Evolutionary conservation across 2,329 filamentous ascomycete genomes (phyloP).

Genomic region (Trichoderma lentiforme): DNA sequence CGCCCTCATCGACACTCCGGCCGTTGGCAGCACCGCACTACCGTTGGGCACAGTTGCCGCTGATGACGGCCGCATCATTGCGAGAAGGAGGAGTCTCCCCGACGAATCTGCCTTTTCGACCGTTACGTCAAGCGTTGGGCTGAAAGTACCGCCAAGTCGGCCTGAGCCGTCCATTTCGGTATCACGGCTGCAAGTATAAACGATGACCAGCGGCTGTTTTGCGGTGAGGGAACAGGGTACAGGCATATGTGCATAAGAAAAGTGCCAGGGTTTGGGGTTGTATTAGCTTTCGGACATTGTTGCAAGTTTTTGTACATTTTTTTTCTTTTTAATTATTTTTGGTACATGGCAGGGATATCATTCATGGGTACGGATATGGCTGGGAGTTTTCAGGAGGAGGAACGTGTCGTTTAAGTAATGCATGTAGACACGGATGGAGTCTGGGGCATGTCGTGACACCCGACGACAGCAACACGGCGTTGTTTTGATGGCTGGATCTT

Average conservation of each 20-base stretch:
- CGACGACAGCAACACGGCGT: neutral
- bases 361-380: neutral
- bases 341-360: neutral
- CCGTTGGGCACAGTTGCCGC: neutral
- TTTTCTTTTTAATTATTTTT: neutral
- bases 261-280: neutral
- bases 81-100: neutral
- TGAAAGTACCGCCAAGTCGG: neutral
- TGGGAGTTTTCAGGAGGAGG: neutral
- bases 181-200: neutral
- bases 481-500: neutral
- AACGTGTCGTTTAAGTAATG: neutral
- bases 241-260: neutral
- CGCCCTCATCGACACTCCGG: slow-evolving; percentile 14
- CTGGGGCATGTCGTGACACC: neutral
- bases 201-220: neutral
- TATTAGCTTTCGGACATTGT: neutral
- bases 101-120: slow-evolving; percentile 7
- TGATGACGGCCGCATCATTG: neutral
- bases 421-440: neutral
- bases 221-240: neutral
- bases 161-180: neutral
- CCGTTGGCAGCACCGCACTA: neutral
- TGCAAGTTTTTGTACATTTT: neutral
- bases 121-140: neutral